Evolutionary conservation across 2,329 filamentous ascomycete species (phyloP).

Genomic region (Nannizziopsis barbatae): DNA sequence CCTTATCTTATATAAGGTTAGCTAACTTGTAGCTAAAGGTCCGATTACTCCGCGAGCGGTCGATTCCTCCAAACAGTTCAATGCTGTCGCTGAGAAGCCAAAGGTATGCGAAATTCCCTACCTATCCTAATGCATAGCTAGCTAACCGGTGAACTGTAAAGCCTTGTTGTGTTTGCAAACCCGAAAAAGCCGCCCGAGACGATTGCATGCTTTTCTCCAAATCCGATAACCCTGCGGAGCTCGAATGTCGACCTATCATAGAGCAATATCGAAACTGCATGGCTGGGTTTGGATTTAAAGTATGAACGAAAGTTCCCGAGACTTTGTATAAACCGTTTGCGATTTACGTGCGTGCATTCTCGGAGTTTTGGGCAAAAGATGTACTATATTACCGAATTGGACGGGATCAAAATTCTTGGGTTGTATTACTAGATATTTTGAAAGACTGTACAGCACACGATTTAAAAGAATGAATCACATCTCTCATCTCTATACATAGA

Average conservation of each 20-base stretch:
- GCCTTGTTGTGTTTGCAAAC: constrained; percentile 97
- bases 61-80: constrained; percentile 7
- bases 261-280: constrained; percentile 84
- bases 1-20: not conserved
- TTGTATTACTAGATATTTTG: too few species aligned
- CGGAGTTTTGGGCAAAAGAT: constrained; percentile 3
- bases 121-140: not conserved
- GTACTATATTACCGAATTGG: not conserved
- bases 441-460: too few species aligned
- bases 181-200: constrained; percentile 83
- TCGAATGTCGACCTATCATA: constrained; percentile 72
- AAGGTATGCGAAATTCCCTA: not conserved
- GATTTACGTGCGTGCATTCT: not conserved
- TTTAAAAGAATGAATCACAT: too few species aligned
- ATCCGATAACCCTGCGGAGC: constrained; percentile 60
- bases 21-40: not conserved
- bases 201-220: constrained; percentile 99
- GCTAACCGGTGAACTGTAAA: constrained; percentile 28
- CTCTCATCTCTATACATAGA: not conserved
- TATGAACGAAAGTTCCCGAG: constrained; percentile 19
- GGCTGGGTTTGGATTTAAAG: constrained; percentile 80
- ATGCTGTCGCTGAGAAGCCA: constrained; percentile 6
- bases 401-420: not conserved
- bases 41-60: constrained; percentile 1
- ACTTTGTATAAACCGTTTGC: not conserved